Conservation (phyloP, 306 rosid species). For the Arachis stenosperma region DNA sequence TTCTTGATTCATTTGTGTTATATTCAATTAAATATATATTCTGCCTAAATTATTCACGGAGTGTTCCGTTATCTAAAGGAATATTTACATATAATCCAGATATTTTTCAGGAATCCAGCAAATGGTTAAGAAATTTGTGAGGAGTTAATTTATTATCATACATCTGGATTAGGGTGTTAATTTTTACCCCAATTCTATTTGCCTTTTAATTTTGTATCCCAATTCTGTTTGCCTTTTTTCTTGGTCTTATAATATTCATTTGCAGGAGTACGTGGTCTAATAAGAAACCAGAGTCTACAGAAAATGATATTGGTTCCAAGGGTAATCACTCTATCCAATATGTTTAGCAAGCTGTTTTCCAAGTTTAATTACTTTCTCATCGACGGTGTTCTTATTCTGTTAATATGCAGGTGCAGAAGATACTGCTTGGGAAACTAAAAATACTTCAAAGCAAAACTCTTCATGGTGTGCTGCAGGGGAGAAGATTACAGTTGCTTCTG, state of each 20-base stretch:
- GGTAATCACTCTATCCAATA: conserved; percentile 50
- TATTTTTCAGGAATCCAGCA: conserved; percentile 24
- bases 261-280: conserved; percentile 75
- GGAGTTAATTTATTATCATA: background rate
- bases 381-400: conserved; percentile 26
- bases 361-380: conserved; percentile 16
- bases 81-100: background rate
- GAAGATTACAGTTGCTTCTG: conserved; percentile 41
- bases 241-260: conserved; percentile 28
- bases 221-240: no score
- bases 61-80: conserved; percentile 4
- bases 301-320: conserved; percentile 50
- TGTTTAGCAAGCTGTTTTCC: conserved; percentile 14
- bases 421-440: conserved; percentile 69
- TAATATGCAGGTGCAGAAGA: conserved; percentile 54
- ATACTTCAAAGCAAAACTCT: conserved; percentile 47
- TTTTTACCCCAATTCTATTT: no score
- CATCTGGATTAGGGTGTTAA: background rate
- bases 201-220: no score
- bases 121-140: background rate
- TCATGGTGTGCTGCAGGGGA: conserved; percentile 74
- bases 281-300: conserved; percentile 56
- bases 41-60: conserved; percentile 10
- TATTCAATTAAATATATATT: conserved; percentile 7
- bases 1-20: conserved; percentile 10